Conservation (phyloP, 2,329 filamentous ascomycete species). For the Fusarium pseudonygamai region DNA sequence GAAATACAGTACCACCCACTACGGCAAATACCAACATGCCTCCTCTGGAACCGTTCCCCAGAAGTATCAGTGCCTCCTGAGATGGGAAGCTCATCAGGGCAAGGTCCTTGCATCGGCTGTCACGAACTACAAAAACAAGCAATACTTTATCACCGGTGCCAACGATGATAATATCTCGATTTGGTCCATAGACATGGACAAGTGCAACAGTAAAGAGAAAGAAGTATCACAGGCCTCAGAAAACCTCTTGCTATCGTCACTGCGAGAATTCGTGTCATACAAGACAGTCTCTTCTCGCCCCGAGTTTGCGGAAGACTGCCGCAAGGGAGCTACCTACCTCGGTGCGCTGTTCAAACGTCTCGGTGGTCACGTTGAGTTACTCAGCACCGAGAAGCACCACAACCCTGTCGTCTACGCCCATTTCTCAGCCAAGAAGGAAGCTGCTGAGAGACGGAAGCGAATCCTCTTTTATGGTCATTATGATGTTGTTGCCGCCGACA, state of each 20-base stretch:
- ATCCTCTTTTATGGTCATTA: conserved; percentile 98
- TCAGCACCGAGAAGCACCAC: conserved; percentile 80
- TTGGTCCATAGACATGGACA: conserved; percentile 74
- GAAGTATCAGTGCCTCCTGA: conserved; percentile 81
- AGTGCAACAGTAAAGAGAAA: conserved; percentile 49
- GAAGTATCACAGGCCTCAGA: conserved; percentile 51
- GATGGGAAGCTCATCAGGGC: conserved; percentile 86
- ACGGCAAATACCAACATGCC: conserved; percentile 63
- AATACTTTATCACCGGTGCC: conserved; percentile 93
- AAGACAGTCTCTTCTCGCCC: conserved; percentile 90
- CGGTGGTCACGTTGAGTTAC: conserved; percentile 87
- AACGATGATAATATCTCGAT: conserved; percentile 91
- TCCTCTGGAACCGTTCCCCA: conserved; percentile 70
- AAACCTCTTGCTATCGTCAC: conserved; percentile 72
- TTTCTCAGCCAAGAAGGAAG: conserved; percentile 79
- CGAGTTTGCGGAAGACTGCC: conserved; percentile 90
- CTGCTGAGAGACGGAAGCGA: conserved; percentile 76
- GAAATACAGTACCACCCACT: conserved; percentile 75
- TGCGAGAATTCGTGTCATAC: conserved; percentile 89
- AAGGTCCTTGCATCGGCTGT: conserved; percentile 87
- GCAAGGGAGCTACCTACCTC: conserved; percentile 89
- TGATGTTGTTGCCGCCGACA: conserved; percentile 92
- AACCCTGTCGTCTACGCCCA: conserved; percentile 95
- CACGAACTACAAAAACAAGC: conserved; percentile 73
- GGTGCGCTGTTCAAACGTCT: conserved; percentile 91